Conservation (phyloP, 179 eudicot genomes). For the Gypsophila paniculata region DNA sequence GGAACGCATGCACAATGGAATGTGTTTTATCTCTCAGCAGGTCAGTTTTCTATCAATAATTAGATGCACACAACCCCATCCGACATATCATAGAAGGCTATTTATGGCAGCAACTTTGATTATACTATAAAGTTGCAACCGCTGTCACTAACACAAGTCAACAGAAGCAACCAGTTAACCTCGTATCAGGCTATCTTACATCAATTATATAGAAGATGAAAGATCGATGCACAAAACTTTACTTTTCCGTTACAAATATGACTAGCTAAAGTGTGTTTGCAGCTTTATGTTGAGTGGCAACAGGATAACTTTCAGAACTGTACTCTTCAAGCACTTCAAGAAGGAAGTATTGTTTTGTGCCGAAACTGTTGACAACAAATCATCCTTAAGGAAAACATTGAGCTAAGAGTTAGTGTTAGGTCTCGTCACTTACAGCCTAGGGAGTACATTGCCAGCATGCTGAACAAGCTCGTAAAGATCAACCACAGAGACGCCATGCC, state of each 20-base stretch:
- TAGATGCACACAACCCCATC: background rate
- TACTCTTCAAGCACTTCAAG: background rate
- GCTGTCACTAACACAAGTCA: background rate
- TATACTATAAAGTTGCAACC: background rate
- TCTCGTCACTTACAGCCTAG: constrained; percentile 66
- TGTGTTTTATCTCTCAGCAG: background rate
- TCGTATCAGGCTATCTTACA: background rate
- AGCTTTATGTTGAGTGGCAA: background rate
- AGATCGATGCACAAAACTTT: background rate
- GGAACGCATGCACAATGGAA: background rate
- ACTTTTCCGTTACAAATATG: background rate
- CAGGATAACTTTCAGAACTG: background rate
- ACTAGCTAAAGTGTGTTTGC: background rate
- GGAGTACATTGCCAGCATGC: constrained; percentile 94
- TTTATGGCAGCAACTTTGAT: background rate
- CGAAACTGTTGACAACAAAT: background rate
- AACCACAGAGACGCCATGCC: constrained; percentile 68
- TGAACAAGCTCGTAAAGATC: constrained; percentile 95
- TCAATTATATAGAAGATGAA: background rate
- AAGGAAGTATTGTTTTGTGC: background rate
- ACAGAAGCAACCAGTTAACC: background rate
- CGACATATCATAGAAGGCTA: background rate
- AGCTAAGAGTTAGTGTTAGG: constrained; percentile 10
- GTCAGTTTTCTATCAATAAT: background rate
- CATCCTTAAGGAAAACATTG: background rate